Evolutionary conservation across 331 rosid genomes (phyloP).

Genomic region (Acacia pycnantha): DNA sequence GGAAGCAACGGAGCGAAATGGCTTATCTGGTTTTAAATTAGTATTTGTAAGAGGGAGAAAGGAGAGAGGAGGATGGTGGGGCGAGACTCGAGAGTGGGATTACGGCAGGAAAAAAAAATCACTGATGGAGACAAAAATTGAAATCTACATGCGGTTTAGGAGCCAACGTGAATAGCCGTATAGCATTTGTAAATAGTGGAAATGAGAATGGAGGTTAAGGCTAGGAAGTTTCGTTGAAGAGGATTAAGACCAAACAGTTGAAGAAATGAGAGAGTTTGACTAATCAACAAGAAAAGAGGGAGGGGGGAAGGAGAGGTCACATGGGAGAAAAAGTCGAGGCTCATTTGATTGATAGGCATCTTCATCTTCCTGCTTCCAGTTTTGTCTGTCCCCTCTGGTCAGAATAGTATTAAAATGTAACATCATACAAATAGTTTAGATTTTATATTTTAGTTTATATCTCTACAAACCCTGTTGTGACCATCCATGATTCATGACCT

Average conservation of each 20-base stretch:
- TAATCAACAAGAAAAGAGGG: background rate
- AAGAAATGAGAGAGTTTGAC: background rate
- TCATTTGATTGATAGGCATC: background rate
- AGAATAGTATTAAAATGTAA: too few species aligned
- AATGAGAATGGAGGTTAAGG: background rate
- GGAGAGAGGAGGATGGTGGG: too few species aligned
- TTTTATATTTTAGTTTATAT: too few species aligned
- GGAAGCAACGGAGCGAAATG: too few species aligned
- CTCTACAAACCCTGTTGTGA: too few species aligned
- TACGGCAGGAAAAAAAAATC: background rate
- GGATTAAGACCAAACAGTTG: background rate
- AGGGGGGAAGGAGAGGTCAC: background rate
- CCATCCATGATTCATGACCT: too few species aligned
- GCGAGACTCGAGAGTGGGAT: background rate
- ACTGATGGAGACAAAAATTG: background rate
- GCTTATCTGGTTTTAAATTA: too few species aligned
- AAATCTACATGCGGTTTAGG: background rate
- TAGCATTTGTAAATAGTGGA: background rate
- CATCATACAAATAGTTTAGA: too few species aligned
- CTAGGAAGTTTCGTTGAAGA: background rate
- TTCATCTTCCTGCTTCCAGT: too few species aligned
- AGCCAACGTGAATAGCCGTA: background rate
- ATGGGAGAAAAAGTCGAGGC: background rate
- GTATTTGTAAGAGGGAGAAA: too few species aligned
- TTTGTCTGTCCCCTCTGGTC: too few species aligned